These are phyloP conservation scores for Dryadomyces quercus-mongolicae DNA, from an alignment of 2,329 filamentous ascomycete species.

Conservation along the genomic window DNA sequence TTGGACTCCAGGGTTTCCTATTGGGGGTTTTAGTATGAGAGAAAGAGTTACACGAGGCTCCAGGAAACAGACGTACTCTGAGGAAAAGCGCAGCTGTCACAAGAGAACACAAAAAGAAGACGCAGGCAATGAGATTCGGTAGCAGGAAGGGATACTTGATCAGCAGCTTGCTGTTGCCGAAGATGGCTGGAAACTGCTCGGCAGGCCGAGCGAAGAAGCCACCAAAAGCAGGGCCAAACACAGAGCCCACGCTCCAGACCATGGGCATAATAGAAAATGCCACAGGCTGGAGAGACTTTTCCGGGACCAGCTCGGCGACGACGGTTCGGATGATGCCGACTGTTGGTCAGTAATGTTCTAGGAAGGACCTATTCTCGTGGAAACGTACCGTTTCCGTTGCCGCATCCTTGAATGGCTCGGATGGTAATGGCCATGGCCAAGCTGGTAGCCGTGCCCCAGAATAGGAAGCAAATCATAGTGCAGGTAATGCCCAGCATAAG, in stretches of 20 bases:
- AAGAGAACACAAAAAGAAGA: conserved; percentile 69
- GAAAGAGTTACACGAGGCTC: background rate
- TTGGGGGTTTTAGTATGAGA: no score
- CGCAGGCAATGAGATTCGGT: conserved; percentile 67
- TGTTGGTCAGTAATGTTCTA: background rate
- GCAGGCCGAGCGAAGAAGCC: conserved; percentile 76
- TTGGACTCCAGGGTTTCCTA: conserved; percentile 71
- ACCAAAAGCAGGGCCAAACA: conserved; percentile 80
- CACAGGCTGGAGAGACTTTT: conserved; percentile 72
- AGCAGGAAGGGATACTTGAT: conserved; percentile 69
- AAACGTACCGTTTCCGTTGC: conserved; percentile 65
- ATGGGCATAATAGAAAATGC: conserved; percentile 93
- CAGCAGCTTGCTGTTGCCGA: conserved; percentile 56
- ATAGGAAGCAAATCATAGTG: conserved; percentile 69
- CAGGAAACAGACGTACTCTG: conserved; percentile 32
- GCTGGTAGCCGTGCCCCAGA: conserved; percentile 75
- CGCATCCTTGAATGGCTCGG: conserved; percentile 66
- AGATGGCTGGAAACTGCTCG: conserved; percentile 58
- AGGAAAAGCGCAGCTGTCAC: conserved; percentile 67
- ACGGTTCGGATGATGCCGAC: conserved; percentile 84
- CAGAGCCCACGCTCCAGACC: conserved; percentile 74
- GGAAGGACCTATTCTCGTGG: background rate
- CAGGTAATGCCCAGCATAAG: conserved; percentile 62
- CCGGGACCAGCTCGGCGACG: conserved; percentile 84
- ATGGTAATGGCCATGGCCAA: conserved; percentile 69